Conservation (phyloP, 2,329 filamentous ascomycete species). For the Aspergillus terreus region DNA sequence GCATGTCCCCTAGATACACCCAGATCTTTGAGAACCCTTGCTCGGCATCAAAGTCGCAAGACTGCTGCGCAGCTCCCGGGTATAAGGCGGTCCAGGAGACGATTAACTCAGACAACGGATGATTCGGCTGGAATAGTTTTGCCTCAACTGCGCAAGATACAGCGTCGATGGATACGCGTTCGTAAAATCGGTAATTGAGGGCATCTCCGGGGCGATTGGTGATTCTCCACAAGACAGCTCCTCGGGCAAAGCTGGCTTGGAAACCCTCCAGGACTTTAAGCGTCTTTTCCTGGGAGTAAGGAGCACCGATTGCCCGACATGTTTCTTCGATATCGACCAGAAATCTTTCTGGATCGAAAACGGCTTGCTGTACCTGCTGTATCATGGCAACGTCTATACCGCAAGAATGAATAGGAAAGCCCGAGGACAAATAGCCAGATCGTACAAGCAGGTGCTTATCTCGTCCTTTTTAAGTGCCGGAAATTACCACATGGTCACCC, state of each 20-base stretch:
- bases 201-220: background rate
- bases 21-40: background rate
- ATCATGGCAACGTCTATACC: background rate
- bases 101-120: background rate
- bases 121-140: background rate
- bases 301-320: background rate
- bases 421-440: background rate
- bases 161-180: background rate
- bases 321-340: background rate
- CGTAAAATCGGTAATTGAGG: conserved; percentile 1
- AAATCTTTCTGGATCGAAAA: background rate
- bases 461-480: background rate
- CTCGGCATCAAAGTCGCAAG: background rate
- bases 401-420: background rate
- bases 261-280: background rate
- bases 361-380: background rate
- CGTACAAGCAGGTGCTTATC: background rate
- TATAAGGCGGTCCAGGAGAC: background rate
- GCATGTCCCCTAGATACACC: conserved; percentile 1
- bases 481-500: background rate
- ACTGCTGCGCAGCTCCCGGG: background rate
- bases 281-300: background rate
- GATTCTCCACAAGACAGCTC: background rate
- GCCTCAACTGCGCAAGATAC: background rate
- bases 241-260: background rate